Base-by-base conservation (phyloP, 345 rosid genomes). In the Eucalyptus polybractea region DNA sequence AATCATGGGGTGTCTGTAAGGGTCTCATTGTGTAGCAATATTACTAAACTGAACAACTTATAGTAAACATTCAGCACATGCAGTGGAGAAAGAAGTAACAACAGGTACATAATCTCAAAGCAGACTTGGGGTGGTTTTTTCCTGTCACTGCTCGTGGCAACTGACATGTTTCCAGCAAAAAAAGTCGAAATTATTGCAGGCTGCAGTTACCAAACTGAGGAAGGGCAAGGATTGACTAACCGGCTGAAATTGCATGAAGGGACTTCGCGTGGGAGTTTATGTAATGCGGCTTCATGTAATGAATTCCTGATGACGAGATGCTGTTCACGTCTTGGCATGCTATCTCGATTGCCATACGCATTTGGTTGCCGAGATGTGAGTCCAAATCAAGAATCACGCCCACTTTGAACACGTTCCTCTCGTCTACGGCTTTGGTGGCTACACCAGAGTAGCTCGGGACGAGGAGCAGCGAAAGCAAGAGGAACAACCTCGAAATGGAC, bases 321-420 rank as follows among this genome's bases (percentile, higher is more conserved):
- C 11, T 67, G 86, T 91, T 92, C 91, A 89, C 92, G 47, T 90
- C 88, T 42, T 25, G 88, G 86, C 91, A 92, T 22, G 95, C 94
- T 22, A 93, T 89, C 88, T 92, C 92, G 89, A 95, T 87, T 3
- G 97, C 95, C 6, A 87, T 88, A 87, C 89, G 92, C 89, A 90
- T 89, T 89, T 94, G 95, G 86, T 88, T 91, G 49, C 87, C 88
- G 8, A 49, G 62, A 81, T 91, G 92, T 80, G 94, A 87, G 89
- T 94, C 88, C 69, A 91, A n/a, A 65, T 65, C 76, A 65, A 65
- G 76, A n/a, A 65, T 65, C 76, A n/a, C 95, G 17, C 96, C 95
- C 33, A 94, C 91, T 86, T 93, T 90, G 8, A 88, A 37, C 8
- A 49, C 67, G 16, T 40, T 50, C 62, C 33, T 54, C 13, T 47